Base-by-base conservation (phyloP, 352 stramenopile genomes). In the Phytophthora citricola region DNA sequence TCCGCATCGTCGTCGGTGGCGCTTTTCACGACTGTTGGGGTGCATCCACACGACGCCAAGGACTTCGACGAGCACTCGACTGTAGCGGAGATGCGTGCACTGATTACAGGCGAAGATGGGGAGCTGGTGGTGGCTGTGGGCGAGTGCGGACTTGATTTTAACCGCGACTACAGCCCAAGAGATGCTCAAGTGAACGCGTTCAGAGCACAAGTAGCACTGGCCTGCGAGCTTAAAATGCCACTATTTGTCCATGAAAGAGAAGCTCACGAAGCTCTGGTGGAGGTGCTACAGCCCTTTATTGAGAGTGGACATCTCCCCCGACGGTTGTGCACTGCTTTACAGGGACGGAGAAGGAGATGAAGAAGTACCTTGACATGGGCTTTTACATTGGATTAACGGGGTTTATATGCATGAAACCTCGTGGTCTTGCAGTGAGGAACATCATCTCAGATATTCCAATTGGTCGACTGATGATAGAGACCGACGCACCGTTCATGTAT, bases 131-230 rank as follows among this genome's bases (percentile, higher is more conserved):
- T 93, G 31, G 97, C 96, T 12, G 81, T 99, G 22, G 97, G 96
- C 44, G 97, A 99, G 75, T 98, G 92, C 62, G 97, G 96, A 40
- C 77, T 99, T 14, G 96, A 99, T 74, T 99, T 98, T 66, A 98
- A 98, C 78, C 89, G 95, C 31, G 78, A 98, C 56, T 99, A 98
- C 81, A 97, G 86, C 58, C 71, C 81, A 11, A 93, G 93, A 43
- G 91, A 98, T 41, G 81, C 84, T 32, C 95, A 99, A 68, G 53
- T 93, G 49, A 67, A 85, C 9, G 90, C 90, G 7, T 98, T 99
- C 38, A 62, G 83, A 36, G 67, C 77, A 0, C 97, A 99, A 58
- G 78, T 99, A 24, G 76, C 92, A 56, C 79, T 99, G 20, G 81
- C 83, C 7, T 88, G 83, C 38, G 72, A 92, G 56, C 75, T 90